phyloP scores from a whole-genome alignment of 2,329 filamentous ascomycete species.

The Thermothelomyces thermophilus region DNA sequence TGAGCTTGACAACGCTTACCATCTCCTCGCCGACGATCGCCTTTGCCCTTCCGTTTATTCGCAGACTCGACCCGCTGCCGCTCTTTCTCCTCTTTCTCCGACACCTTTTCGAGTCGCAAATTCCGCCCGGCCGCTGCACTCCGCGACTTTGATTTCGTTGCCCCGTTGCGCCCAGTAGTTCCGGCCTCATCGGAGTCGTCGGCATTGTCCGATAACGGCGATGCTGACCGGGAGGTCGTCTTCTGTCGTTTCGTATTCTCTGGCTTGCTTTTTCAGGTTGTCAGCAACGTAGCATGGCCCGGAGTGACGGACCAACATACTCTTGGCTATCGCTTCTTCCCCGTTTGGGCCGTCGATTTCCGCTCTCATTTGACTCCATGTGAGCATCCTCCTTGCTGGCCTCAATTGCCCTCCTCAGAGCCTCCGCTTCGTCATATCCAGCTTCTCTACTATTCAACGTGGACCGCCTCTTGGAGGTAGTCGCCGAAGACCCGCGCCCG shows the following conservation, averaged over 20 bases:
- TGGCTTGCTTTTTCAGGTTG: slow-evolving; percentile 50
- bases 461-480: slow-evolving; percentile 72
- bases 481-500: slow-evolving; percentile 44
- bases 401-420: slow-evolving; percentile 82
- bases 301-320: slow-evolving; percentile 48
- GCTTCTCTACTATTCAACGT: slow-evolving; percentile 97
- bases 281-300: slow-evolving; percentile 18
- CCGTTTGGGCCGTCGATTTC: slow-evolving; percentile 66
- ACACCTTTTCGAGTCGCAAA: slow-evolving; percentile 48
- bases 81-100: slow-evolving; percentile 69
- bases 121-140: slow-evolving; percentile 46
- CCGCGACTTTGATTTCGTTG: slow-evolving; percentile 51
- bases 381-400: slow-evolving; percentile 81
- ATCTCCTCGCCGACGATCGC: slow-evolving; percentile 73
- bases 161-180: slow-evolving; percentile 41
- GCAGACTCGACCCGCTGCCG: slow-evolving; percentile 65
- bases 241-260: slow-evolving; percentile 73
- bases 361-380: slow-evolving; percentile 44
- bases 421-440: slow-evolving; percentile 91
- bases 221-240: slow-evolving; percentile 68
- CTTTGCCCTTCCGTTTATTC: slow-evolving; percentile 73
- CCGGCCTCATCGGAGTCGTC: slow-evolving; percentile 69
- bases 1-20: slow-evolving; percentile 45
- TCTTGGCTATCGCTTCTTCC: slow-evolving; percentile 89
- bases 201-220: slow-evolving; percentile 48